Conservation (phyloP, 352 stramenopile genomes). For the Phytophthora hybrid region DNA sequence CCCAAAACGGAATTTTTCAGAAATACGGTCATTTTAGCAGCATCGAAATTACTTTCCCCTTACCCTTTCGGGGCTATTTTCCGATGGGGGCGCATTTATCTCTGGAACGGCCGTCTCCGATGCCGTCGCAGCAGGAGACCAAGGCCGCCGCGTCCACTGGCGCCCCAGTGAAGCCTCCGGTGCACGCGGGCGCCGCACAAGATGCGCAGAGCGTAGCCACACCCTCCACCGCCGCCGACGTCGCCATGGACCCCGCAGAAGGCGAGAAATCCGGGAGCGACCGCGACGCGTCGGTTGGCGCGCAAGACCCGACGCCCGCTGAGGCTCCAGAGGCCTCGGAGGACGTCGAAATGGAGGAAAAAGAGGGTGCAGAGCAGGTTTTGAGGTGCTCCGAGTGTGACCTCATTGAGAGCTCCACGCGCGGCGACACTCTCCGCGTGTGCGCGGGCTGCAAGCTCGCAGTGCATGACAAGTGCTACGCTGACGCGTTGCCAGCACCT, state of each 20-base stretch:
- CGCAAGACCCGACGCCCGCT: background rate
- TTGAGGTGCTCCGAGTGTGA: slow-evolving; percentile 36
- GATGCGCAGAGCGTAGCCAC: slow-evolving; percentile 10
- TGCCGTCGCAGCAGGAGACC: slow-evolving; percentile 19
- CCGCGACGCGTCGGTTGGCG: slow-evolving; percentile 20
- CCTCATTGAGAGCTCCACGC: slow-evolving; percentile 5
- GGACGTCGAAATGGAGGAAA: slow-evolving; percentile 6
- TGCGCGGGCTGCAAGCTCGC: slow-evolving; percentile 43
- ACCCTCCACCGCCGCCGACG: background rate
- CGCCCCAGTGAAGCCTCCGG: slow-evolving; percentile 7
- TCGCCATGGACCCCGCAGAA: slow-evolving; percentile 12
- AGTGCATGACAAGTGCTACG: slow-evolving; percentile 53
- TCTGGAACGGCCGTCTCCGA: slow-evolving; percentile 25
- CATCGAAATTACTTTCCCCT: no score
- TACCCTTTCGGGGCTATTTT: slow-evolving; percentile 16
- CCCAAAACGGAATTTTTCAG: no score
- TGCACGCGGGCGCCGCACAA: background rate
- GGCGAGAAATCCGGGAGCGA: slow-evolving; percentile 23
- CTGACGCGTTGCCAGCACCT: background rate
- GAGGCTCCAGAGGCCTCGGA: background rate
- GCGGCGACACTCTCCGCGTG: slow-evolving; percentile 29
- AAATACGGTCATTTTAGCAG: no score
- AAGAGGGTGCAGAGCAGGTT: background rate
- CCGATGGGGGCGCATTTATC: slow-evolving; percentile 30
- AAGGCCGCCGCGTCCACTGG: slow-evolving; percentile 14